phyloP scores from a whole-genome alignment of 2,329 filamentous ascomycete species.

The Sporothrix sp. region DNA sequence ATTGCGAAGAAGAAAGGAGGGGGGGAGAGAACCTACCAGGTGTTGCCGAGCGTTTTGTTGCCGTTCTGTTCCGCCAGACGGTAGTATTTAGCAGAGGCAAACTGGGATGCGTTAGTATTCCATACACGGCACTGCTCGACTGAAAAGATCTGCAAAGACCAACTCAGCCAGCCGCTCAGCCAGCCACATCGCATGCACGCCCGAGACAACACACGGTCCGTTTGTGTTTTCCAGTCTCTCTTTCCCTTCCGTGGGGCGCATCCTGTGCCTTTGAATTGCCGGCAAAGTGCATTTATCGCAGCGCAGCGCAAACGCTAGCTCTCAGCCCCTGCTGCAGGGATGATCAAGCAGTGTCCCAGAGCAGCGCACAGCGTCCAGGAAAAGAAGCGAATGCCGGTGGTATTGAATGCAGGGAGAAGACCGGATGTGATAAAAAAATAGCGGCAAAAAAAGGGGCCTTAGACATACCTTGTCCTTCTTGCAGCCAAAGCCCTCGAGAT shows the following conservation, averaged over 20 bases:
- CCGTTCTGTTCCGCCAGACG: conserved; percentile 82
- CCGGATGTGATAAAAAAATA: not conserved
- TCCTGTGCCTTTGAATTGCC: not conserved
- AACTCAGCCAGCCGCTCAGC: no score
- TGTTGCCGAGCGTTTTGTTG: conserved; percentile 84
- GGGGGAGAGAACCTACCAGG: conserved; percentile 58
- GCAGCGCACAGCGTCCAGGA: not conserved
- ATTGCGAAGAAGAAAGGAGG: not conserved
- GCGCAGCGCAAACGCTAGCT: not conserved
- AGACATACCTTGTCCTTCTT: conserved; percentile 91
- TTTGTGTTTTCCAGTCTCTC: no score
- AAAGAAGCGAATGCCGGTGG: not conserved
- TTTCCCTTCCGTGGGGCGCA: not conserved
- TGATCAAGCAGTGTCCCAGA: not conserved
- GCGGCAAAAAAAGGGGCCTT: not conserved
- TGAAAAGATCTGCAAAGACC: no score
- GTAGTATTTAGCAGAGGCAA: conserved; percentile 78
- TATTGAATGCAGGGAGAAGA: not conserved
- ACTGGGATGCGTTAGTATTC: conserved; percentile 52
- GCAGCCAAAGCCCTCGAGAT: conserved; percentile 89
- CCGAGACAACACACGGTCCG: no score
- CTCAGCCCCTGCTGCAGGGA: not conserved
- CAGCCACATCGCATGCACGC: not conserved
- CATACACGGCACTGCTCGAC: no score
- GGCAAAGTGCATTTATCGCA: not conserved